Base-by-base conservation (phyloP, 768 basidiomycete genomes). In the Lentinula edodes region DNA sequence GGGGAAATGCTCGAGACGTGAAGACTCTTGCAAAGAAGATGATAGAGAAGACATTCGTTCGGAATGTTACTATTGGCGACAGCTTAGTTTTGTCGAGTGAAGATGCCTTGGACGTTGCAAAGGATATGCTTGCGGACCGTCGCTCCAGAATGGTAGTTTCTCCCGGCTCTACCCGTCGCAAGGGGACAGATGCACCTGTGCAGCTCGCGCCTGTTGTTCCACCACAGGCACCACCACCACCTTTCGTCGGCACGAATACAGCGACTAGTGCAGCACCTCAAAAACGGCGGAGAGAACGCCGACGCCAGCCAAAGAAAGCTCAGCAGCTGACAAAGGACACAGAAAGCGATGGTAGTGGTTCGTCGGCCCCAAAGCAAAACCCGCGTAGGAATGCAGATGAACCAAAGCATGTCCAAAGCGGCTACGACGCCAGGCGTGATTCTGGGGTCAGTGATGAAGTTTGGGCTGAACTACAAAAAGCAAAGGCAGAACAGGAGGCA, bases 1-100 rank as follows among this genome's bases (percentile, higher is more conserved):
- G 81, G 81, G 81, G 79, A 10, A 80, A 82, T 41, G 80, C 80
- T 5, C 73, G 79, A 9, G 79, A 80, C 56, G 64, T 80, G 42
- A 69, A 73, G 58, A 76, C 74, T 0, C 68, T 82, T 8, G 69
- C 77, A 0, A 75, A 75, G 64, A 66, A 71, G 52, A 72, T 81
- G 67, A 64, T 70, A 2, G 67, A 68, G 12, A 48, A 63, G 2
- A 78, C 72, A 0, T 74, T 72, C 60, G 67, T 43, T n/a, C 46
- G 32, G 8, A 58, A 20, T 34, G 42, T 34, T 3, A 12, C 57
- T 61, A 46, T 41, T 12, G 39, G 18, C 35, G 57, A 23, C 28
- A 32, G 23, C 23, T 10, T 58, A 18, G 10, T 41, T n/a, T n/a
- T 58, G 28, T 39, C 38, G 12, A 12, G n/a, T 9, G 42, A 28